Conservation (phyloP, 2,329 filamentous ascomycete species). For the Zasmidium angulare region DNA sequence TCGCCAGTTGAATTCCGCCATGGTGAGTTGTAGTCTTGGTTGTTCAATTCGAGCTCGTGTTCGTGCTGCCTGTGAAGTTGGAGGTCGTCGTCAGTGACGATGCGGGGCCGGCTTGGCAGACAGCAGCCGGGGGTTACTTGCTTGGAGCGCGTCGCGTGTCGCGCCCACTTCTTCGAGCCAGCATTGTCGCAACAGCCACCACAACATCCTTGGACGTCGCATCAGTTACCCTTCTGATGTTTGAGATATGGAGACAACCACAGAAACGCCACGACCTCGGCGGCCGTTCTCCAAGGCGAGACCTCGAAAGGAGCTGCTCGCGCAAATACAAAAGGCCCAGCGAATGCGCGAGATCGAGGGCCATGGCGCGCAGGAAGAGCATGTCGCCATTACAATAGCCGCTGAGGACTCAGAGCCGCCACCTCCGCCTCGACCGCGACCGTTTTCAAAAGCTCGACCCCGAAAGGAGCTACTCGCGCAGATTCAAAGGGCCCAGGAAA, state of each 20-base stretch:
- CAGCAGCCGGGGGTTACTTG: background rate
- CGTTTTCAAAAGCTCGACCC: background rate
- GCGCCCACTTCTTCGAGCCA: background rate
- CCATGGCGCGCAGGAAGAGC: background rate
- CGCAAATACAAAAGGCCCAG: background rate
- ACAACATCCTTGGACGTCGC: background rate
- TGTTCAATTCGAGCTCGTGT: background rate
- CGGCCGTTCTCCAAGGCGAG: background rate
- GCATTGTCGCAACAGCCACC: background rate
- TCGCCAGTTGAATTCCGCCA: conserved; percentile 64
- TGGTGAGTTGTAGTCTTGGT: conserved; percentile 25
- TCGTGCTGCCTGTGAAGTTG: background rate
- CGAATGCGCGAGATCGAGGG: background rate
- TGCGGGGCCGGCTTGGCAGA: background rate
- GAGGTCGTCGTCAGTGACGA: background rate
- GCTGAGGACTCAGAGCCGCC: background rate
- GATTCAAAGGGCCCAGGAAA: background rate
- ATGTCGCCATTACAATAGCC: background rate
- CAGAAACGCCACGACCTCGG: background rate
- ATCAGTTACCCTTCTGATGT: background rate
- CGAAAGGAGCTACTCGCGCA: background rate
- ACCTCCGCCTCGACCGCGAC: background rate
- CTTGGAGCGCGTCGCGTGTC: background rate
- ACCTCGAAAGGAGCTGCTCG: background rate
- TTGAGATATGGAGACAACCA: background rate